phyloP scores from a whole-genome alignment of 768 basidiomycete species.

The Mycena alexandri region DNA sequence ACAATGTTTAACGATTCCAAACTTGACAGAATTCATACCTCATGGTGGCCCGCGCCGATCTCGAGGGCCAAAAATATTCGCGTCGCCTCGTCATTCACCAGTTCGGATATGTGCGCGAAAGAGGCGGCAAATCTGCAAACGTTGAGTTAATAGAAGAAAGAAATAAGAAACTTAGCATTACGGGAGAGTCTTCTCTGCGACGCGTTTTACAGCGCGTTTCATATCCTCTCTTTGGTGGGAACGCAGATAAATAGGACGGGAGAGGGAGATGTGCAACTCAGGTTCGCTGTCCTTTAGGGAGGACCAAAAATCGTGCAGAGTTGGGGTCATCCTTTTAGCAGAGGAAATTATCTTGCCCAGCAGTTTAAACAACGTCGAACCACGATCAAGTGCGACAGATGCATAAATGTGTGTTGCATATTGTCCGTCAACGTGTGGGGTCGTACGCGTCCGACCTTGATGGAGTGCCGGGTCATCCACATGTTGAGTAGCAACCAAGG shows the following conservation, averaged over 20 bases:
- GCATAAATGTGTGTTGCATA: conserved; percentile 86
- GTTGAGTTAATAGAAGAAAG: conserved; percentile 18
- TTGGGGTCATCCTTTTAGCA: conserved; percentile 60
- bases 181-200: conserved; percentile 63
- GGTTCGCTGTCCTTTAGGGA: conserved; percentile 36
- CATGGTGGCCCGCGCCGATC: conserved; percentile 84
- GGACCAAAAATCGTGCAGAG: conserved; percentile 60
- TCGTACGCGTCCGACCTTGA: conserved; percentile 83
- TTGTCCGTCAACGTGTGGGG: conserved; percentile 89
- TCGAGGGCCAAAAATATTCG: conserved; percentile 86
- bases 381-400: conserved; percentile 62
- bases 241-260: conserved; percentile 84
- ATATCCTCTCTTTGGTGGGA: conserved; percentile 85
- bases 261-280: conserved; percentile 88
- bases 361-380: conserved; percentile 59
- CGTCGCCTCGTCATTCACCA: conserved; percentile 85
- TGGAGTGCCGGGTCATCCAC: conserved; percentile 83
- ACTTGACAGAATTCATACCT: conserved; percentile 59
- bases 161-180: conserved; percentile 35
- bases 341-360: conserved; percentile 58
- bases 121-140: conserved; percentile 74
- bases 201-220: conserved; percentile 67
- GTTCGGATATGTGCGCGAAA: conserved; percentile 76
- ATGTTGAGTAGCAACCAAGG: conserved; percentile 62
- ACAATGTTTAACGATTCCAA: background rate